Evolutionary conservation across 805 yeast genomes (phyloP), one percentile per base, ranked within the genome.

Genomic region (Blastobotrys americana): DNA sequence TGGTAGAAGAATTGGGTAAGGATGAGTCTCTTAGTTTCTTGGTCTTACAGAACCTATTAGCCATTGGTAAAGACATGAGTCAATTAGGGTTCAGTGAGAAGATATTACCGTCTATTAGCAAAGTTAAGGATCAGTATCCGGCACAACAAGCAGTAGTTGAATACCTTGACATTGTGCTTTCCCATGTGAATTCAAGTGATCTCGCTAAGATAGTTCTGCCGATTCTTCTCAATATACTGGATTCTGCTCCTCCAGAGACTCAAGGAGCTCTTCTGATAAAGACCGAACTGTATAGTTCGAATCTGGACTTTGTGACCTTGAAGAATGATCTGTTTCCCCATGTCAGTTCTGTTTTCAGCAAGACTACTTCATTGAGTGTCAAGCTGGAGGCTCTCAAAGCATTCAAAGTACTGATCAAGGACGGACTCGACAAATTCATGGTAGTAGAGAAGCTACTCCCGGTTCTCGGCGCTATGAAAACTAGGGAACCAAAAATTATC

Each of bases 391-490:
- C 93, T 2, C 69, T 87, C 18, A 66, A 71, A 16, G 71, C 84
- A 1, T 79, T 88, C 54, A 70, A 74, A 10, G 57, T 66, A 39
- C 64, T 88, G 55, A 73, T 84, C 15, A 73, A 44, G 4, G 48
- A 47, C 41, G 73, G 78, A 4, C 71, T 88, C 43, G 96, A 89
- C 54, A 78, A 77, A 52, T 73, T 77, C 43, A 76, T 84, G 2
- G 76, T 88, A 27, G 71, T 72, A 28, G 97, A 90, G 40, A 85
- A 82, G 44, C 68, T 93, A 33, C 64, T 93, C n/a, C 96, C 96
- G 0, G 65, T 90, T 18, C 68, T 90, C 46, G 74, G 76, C 53
- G 76, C 77, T 13, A 75, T 86, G 73, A 86, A 86, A 60, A 81
- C 93, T 21, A 69, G 93, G 49, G 89, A 84, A 55, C 72, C 84